Base-by-base conservation (phyloP, 768 basidiomycete species). In the Rhizopogon vulgaris region DNA sequence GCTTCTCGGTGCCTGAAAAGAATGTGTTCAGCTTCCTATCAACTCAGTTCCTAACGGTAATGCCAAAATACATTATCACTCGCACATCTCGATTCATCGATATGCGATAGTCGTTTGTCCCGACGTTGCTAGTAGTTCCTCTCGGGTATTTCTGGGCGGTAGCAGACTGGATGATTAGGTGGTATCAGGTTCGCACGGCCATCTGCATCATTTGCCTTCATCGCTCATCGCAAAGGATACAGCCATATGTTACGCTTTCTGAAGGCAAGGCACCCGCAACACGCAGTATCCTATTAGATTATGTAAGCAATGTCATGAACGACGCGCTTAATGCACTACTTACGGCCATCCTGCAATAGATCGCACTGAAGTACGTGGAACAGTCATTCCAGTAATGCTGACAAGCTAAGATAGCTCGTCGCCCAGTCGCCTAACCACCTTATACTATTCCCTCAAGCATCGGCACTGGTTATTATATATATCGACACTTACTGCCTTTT, bases 211-310 rank as follows among this genome's bases (percentile, higher is more conserved):
- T 32, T 45, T 45, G 18, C 30, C 17, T 32, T 22, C 12, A 14
- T 18, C 3, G 18, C 30, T 45, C 6, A 45, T 17, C 14, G 18
- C 12, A 32, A 6, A 18, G 43, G 3, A 14, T 7, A 30, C 52
- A 87, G 85, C 84, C 86, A 3, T 87, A 84, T 54, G 69, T 88
- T 5, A 65, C 74, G 6, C 65, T 88, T 25, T 72, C 78, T 15
- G 69, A 72, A 56, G 84, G 83, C 2, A 68, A 69, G 54, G 78
- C 77, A 1, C 63, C 69, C 2, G 83, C 84, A 1, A 72, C 82
- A 51, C 78, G 81, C 55, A 79, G 79, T 48, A 63, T 88, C n/a
- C 68, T 88, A 15, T 61, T 85, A 24, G 80, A 87, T 63, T 87
- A 87, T 64, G 83, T 84, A 57, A 45, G 80, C 55, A 45, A 17